A percentile compares a stretch with the other conserved stretches of the same genome.
Conservation (phyloP, 1,284 basidiomycete species). For the Cutaneotrichosporon mucoides region DNA sequence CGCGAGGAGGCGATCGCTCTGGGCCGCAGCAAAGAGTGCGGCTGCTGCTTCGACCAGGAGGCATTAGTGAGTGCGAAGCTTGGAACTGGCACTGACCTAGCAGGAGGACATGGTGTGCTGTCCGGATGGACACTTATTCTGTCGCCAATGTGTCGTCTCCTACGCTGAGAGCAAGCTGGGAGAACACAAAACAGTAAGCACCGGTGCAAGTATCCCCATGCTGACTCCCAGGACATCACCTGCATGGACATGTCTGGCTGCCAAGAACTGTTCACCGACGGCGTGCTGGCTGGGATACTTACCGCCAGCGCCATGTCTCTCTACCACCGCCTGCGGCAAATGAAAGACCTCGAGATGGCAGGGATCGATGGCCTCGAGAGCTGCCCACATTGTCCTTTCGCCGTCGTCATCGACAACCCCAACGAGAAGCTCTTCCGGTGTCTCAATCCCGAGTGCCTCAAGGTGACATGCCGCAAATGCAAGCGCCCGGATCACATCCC, state of each 20-base stretch:
- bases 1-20: slow-evolving; percentile 50
- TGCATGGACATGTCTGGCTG: slow-evolving; percentile 75
- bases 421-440: slow-evolving; percentile 75
- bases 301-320: slow-evolving; percentile 59
- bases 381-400: slow-evolving; percentile 82
- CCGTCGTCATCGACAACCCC: slow-evolving; percentile 70
- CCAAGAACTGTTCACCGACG: slow-evolving; percentile 61
- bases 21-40: slow-evolving; percentile 66
- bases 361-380: slow-evolving; percentile 62
- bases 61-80: slow-evolving; percentile 58
- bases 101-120: slow-evolving; percentile 80
- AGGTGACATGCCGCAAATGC: slow-evolving; percentile 70
- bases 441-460: slow-evolving; percentile 65
- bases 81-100: slow-evolving; percentile 1
- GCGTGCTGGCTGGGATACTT: slow-evolving; percentile 59
- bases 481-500: slow-evolving; percentile 78
- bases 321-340: slow-evolving; percentile 68
- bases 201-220: no score
- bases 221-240: no score
- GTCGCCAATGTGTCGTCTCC: slow-evolving; percentile 56
- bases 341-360: slow-evolving; percentile 70
- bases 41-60: slow-evolving; percentile 71
- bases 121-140: slow-evolving; percentile 73
- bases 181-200: slow-evolving; percentile 41
- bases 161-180: slow-evolving; percentile 49